Evolutionary conservation across 208 protist species (phyloP).

Genomic region (Herpetomonas samuelpessoai): DNA sequence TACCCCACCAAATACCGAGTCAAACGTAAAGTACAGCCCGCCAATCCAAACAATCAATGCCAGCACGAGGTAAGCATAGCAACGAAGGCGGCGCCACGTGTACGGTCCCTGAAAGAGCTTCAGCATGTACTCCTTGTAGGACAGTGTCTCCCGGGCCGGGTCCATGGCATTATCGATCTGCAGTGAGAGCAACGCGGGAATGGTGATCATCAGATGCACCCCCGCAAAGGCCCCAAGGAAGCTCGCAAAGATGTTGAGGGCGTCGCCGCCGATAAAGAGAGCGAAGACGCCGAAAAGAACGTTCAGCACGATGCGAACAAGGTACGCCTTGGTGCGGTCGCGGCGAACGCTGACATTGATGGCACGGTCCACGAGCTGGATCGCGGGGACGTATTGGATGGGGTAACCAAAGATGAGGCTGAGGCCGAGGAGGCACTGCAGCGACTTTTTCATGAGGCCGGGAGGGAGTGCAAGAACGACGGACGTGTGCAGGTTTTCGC

Average conservation of each 20-base stretch:
- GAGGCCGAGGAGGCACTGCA: conserved; percentile 58
- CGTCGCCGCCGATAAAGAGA: conserved; percentile 58
- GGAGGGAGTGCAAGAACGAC: conserved; percentile 65
- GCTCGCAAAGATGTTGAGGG: conserved; percentile 72
- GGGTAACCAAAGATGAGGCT: conserved; percentile 77
- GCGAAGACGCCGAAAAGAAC: conserved; percentile 47
- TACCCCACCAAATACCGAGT: conserved; percentile 15
- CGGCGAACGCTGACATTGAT: conserved; percentile 31
- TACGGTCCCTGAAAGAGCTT: conserved; percentile 42
- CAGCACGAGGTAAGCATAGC: conserved; percentile 55
- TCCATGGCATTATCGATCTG: conserved; percentile 41
- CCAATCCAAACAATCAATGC: conserved; percentile 43
- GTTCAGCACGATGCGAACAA: conserved; percentile 54
- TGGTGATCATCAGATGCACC: conserved; percentile 79
- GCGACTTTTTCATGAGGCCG: conserved; percentile 30
- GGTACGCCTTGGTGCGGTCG: conserved; percentile 23
- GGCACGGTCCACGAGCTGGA: conserved; percentile 72
- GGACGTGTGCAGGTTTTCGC: conserved; percentile 56
- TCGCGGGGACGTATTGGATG: conserved; percentile 80
- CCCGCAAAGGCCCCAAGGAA: conserved; percentile 78
- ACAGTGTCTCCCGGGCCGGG: conserved; percentile 22
- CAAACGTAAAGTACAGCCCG: conserved; percentile 47
- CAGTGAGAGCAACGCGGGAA: conserved; percentile 58
- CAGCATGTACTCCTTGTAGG: conserved; percentile 35
- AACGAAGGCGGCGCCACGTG: conserved; percentile 26